Percentiles rank a stretch among this genome's conserved stretches.
These are phyloP conservation scores for Eucalyptus albens DNA, from an alignment of 345 rosid genomes.

Conservation along the genomic window DNA sequence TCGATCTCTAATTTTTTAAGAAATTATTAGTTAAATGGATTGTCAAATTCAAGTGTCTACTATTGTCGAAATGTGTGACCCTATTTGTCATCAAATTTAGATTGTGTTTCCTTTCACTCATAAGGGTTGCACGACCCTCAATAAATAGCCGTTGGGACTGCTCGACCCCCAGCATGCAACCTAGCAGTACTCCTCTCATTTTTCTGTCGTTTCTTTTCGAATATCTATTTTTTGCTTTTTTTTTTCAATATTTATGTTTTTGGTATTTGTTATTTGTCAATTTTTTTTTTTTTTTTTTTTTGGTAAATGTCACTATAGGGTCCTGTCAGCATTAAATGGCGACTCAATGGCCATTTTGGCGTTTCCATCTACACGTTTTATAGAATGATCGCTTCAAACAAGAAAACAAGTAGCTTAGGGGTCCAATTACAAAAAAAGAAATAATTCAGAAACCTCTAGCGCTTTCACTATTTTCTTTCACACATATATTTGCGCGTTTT, in stretches of 20 bases:
- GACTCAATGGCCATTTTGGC: background rate
- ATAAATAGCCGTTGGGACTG: rapidly evolving
- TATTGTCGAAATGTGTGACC: rapidly evolving
- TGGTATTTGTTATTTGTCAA: background rate
- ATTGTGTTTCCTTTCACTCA: background rate
- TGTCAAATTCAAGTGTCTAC: too few relatives aligned
- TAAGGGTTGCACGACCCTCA: rapidly evolving
- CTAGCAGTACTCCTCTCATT: background rate
- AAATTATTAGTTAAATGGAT: too few relatives aligned
- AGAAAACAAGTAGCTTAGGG: background rate
- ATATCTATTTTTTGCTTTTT: background rate
- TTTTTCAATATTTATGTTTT: background rate
- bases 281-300: background rate
- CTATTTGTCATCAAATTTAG: rapidly evolving
- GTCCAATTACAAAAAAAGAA: background rate
- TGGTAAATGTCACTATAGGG: background rate
- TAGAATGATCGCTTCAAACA: background rate
- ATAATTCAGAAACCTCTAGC: background rate
- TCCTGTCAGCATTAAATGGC: background rate
- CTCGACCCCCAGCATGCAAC: background rate
- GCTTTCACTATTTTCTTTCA: background rate
- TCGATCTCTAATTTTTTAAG: too few relatives aligned
- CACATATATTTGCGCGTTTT: background rate
- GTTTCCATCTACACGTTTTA: background rate
- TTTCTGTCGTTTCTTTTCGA: rapidly evolving